phyloP scores from a whole-genome alignment of 2,329 filamentous ascomycete species.

The Fusarium sterilihyphosum region DNA sequence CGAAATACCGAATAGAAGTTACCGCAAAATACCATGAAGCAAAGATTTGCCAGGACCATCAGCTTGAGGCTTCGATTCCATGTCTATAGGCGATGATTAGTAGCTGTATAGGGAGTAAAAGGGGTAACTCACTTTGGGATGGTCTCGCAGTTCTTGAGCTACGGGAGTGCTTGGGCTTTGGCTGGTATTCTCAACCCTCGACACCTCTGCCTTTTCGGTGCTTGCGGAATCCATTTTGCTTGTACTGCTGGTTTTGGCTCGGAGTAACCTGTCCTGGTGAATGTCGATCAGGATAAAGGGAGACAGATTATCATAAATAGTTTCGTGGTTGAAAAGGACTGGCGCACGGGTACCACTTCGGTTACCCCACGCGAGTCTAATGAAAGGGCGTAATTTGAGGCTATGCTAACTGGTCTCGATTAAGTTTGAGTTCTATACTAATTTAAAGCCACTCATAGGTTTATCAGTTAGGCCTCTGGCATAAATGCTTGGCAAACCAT shows the following conservation, averaged over 20 bases:
- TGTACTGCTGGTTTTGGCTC: no score
- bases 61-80: not conserved
- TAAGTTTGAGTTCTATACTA: no score
- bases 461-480: not conserved
- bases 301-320: not conserved
- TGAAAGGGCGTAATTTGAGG: not conserved
- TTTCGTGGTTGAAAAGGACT: not conserved
- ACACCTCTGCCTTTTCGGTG: not conserved
- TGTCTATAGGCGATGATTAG: not conserved
- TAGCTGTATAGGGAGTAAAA: not conserved
- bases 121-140: not conserved
- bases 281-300: not conserved
- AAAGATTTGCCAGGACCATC: not conserved
- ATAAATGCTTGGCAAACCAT: not conserved
- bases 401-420: not conserved
- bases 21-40: not conserved
- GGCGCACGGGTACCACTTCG: not conserved
- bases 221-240: not conserved
- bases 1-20: not conserved
- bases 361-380: not conserved
- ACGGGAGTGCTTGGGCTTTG: not conserved
- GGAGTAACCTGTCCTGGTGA: accelerated
- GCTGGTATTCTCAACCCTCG: not conserved
- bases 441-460: accelerated
- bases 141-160: not conserved